phyloP scores from a whole-genome alignment of 441 rosid genomes.

The Jatropha multifida region DNA sequence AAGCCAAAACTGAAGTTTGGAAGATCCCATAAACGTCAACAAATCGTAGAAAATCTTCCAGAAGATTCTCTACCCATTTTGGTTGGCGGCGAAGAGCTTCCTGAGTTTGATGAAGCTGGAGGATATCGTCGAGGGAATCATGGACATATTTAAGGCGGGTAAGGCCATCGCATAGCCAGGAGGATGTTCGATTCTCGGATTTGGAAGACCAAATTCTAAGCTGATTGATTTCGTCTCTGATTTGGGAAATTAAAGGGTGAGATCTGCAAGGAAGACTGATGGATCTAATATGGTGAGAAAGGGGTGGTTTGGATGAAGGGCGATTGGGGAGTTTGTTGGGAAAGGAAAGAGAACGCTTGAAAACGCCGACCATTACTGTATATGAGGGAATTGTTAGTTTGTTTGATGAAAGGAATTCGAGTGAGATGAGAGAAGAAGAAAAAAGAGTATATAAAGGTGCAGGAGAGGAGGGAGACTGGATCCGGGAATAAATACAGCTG shows the following conservation, averaged over 20 bases:
- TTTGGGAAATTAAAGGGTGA: conserved; percentile 63
- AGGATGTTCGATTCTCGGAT: conserved; percentile 37
- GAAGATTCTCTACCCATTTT: conserved; percentile 60
- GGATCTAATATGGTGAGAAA: conserved; percentile 66
- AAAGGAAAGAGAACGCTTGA: conserved; percentile 71
- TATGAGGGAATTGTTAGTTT: neutral
- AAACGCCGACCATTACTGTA: conserved; percentile 54
- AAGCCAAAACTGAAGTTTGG: conserved; percentile 44
- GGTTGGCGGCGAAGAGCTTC: conserved; percentile 52
- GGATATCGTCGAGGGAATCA: conserved; percentile 55
- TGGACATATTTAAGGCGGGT: conserved; percentile 50
- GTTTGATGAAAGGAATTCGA: neutral
- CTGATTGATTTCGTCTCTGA: conserved; percentile 41
- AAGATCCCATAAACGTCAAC: conserved; percentile 79
- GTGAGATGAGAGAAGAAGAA: conserved; percentile 3
- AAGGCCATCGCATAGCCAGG: conserved; percentile 56
- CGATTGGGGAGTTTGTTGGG: conserved; percentile 52
- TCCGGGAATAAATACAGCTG: conserved; percentile 21
- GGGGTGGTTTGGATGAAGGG: conserved; percentile 33
- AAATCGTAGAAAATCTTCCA: conserved; percentile 63
- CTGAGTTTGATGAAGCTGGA: conserved; percentile 69
- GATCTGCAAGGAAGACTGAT: conserved; percentile 66
- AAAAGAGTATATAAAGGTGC: conserved; percentile 16
- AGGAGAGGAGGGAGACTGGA: conserved; percentile 1
- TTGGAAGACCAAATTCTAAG: conserved; percentile 44